Evolutionary conservation across 148 eudicot genomes (phyloP), one percentile per base, ranked within the genome.

Genomic region (Euryodendron excelsum): DNA sequence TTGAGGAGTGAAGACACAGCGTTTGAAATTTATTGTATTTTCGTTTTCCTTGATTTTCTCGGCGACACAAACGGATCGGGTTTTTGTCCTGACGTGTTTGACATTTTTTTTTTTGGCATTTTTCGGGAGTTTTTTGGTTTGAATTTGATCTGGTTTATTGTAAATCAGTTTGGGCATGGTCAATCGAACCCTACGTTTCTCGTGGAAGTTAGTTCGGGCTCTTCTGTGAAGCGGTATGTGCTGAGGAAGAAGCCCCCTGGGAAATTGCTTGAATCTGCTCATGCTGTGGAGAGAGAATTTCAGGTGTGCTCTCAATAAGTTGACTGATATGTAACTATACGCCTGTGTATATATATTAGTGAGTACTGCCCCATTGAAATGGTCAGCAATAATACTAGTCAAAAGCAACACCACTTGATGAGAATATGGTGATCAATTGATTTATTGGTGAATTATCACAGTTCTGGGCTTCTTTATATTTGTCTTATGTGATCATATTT

Each of bases 201-300:
- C 39, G 70, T 95, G 82, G 94, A 93, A 80, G 88, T 93, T 58
- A 81, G 79, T 50, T 74, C 62, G 20, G 88, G 86, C 62, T 79
- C 87, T 81, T 69, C 70, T 37, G 78, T 83, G 80, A 89, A 82
- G 75, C 79, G 81, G 5, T 95, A 91, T 84, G 99, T 95, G 82
- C 74, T 95, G 80, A 88, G 99, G 81, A 95, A 95, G 87, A 93
- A 93, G 78, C 99, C 99, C 53, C 82, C 88, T 37, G 99, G 99
- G 50, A 86, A 83, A 70, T 84, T 95, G 81, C 99, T 95, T 66
- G 85, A 83, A 67, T 95, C 99, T 75, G 99, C 99, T 34, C 99
- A 95, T 88, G 97, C 99, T 53, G 92, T 95, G 60, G 99, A 95
- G 88, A 91, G 97, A 89, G 99, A 95, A 81, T 95, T 77, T 83